Evolutionary conservation across 345 rosid genomes (phyloP).

Genomic region (Rhodamnia argentea): DNA sequence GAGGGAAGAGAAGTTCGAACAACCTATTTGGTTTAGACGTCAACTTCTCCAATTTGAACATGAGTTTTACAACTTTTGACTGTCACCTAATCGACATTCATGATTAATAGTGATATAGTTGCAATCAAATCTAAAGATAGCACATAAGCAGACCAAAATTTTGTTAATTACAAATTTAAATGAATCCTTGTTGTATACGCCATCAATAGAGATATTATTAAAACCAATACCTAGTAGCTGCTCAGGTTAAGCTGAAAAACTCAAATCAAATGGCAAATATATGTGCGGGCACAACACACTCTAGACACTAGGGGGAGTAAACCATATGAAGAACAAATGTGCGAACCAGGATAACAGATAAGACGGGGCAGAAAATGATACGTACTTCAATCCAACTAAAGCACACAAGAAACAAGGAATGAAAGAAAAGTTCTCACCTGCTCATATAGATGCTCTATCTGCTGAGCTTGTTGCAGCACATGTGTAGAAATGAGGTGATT

Average conservation of each 20-base stretch:
- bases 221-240: not conserved
- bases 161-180: not conserved
- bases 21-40: not conserved
- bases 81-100: not conserved
- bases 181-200: not conserved
- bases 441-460: constrained; percentile 75
- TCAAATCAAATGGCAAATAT: not conserved
- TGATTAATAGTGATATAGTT: not conserved
- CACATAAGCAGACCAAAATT: not conserved
- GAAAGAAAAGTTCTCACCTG: constrained; percentile 40
- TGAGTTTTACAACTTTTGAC: not conserved
- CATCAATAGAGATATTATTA: not conserved
- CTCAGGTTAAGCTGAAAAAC: not conserved
- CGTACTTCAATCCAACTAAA: not conserved
- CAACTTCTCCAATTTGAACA: not conserved
- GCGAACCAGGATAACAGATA: too few relatives aligned
- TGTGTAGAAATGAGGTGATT: constrained; percentile 95
- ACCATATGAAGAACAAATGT: not conserved
- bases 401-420: not conserved
- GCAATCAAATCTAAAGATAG: not conserved
- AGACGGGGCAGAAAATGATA: not conserved
- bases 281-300: not conserved
- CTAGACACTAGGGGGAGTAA: not conserved
- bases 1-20: not conserved
- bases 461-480: constrained; percentile 92